These are phyloP conservation scores for Penicillium thymicola DNA, from an alignment of 2,329 filamentous ascomycete genomes.

Conservation along the genomic window DNA sequence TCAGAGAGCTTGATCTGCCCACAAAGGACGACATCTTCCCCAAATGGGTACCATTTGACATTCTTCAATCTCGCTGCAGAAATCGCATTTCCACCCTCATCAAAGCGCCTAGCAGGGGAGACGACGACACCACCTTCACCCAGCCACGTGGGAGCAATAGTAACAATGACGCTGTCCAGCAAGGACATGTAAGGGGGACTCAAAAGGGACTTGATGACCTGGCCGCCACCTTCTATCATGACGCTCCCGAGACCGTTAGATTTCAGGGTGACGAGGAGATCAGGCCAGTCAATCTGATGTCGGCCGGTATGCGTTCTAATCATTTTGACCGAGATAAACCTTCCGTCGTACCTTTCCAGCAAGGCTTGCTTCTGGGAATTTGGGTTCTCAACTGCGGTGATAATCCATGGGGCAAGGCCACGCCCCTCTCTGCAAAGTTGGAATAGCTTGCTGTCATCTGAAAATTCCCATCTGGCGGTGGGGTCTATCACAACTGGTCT, in stretches of 20 bases:
- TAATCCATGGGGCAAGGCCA: constrained; percentile 69
- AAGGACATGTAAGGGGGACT: constrained; percentile 53
- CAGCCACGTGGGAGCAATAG: constrained; percentile 83
- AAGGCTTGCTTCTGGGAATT: constrained; percentile 15
- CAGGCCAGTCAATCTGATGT: constrained; percentile 53
- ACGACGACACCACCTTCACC: constrained; percentile 78
- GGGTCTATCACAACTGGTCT: constrained; percentile 80
- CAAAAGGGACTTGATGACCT: constrained; percentile 76
- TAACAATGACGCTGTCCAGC: constrained; percentile 75
- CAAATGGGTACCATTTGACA: constrained; percentile 72
- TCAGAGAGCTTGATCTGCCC: constrained; percentile 50
- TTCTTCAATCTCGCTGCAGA: constrained; percentile 57
- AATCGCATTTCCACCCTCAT: constrained; percentile 54
- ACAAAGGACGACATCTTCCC: constrained; percentile 76
- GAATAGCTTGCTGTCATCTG: constrained; percentile 60
- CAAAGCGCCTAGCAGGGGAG: constrained; percentile 58
- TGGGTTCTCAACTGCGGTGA: constrained; percentile 41
- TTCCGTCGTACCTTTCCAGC: constrained; percentile 31
- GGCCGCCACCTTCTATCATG: constrained; percentile 86
- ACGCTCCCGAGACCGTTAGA: constrained; percentile 64
- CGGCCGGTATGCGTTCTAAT: constrained; percentile 8
- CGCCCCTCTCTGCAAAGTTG: constrained; percentile 58
- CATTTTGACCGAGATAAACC: constrained; percentile 29
- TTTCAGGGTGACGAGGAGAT: constrained; percentile 56
- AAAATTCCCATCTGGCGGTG: constrained; percentile 64